Conservation (phyloP, 2,329 filamentous ascomycete species). For the Thielaviopsis cerberus region DNA sequence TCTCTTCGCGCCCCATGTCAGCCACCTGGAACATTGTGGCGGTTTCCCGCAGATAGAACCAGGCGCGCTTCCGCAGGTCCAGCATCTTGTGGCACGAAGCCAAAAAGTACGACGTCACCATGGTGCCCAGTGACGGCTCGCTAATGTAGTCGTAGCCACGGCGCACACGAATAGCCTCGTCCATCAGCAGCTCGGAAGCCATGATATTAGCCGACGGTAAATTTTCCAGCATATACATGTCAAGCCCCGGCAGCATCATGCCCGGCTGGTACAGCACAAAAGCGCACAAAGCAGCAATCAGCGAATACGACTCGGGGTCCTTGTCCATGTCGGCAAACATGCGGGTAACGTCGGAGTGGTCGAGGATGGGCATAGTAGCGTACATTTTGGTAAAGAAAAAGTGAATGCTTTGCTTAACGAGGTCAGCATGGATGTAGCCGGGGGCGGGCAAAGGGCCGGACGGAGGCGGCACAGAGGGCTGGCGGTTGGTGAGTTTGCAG, state of each 20-base stretch:
- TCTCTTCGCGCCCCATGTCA: conserved; percentile 42
- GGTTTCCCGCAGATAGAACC: conserved; percentile 63
- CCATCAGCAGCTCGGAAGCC: conserved; percentile 46
- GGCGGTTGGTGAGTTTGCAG: conserved; percentile 34
- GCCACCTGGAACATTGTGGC: conserved; percentile 48
- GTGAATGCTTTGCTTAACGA: conserved; percentile 46
- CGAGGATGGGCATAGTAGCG: conserved; percentile 42
- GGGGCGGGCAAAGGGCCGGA: conserved; percentile 30
- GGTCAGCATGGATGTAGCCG: conserved; percentile 40
- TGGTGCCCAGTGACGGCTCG: conserved; percentile 33
- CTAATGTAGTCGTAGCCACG: conserved; percentile 44
- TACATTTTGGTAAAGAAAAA: conserved; percentile 55
- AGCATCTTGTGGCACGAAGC: conserved; percentile 41
- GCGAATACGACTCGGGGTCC: conserved; percentile 43
- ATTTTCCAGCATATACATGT: conserved; percentile 37
- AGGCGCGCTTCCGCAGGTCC: conserved; percentile 38
- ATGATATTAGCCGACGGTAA: conserved; percentile 41
- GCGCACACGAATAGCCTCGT: conserved; percentile 46
- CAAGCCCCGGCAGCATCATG: conserved; percentile 39
- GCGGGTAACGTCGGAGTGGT: conserved; percentile 38
- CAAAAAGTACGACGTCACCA: conserved; percentile 63
- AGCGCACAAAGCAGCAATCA: conserved; percentile 44
- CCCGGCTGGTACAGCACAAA: conserved; percentile 53
- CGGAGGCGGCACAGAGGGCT: conserved; percentile 18
- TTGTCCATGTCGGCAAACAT: conserved; percentile 42